Percentiles rank a stretch among this genome's conserved stretches.
Conservation (phyloP, 352 stramenopile genomes). For the Phytophthora cactorum region DNA sequence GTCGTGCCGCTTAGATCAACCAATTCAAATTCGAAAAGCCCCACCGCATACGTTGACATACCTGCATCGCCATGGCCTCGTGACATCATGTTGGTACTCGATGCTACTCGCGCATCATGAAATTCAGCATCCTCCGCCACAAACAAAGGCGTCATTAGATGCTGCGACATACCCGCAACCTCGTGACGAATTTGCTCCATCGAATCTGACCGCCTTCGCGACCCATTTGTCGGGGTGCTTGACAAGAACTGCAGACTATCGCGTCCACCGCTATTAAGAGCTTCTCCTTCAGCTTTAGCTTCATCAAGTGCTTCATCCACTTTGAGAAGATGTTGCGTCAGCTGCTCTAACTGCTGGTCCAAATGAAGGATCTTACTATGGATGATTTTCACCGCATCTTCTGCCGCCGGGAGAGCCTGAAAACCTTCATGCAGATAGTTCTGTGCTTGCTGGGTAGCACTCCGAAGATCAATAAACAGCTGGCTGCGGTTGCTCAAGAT, state of each 20-base stretch:
- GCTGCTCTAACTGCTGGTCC: conserved; percentile 74
- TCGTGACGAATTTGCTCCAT: conserved; percentile 67
- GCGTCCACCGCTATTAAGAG: conserved; percentile 44
- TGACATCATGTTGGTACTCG: conserved; percentile 35
- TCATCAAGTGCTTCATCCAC: conserved; percentile 79
- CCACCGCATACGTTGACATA: conserved; percentile 63
- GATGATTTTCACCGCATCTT: conserved; percentile 86
- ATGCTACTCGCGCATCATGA: conserved; percentile 71
- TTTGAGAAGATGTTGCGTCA: conserved; percentile 67
- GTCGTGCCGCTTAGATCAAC: conserved; percentile 81
- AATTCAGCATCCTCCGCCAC: conserved; percentile 86
- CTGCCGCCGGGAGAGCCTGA: conserved; percentile 67
- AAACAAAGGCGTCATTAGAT: conserved; percentile 79
- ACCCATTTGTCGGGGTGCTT: conserved; percentile 34
- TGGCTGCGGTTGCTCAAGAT: conserved; percentile 85
- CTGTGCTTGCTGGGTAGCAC: conserved; percentile 78
- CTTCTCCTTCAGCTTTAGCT: conserved; percentile 65
- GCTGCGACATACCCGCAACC: conserved; percentile 77
- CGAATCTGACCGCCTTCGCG: conserved; percentile 41
- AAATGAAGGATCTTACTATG: conserved; percentile 82
- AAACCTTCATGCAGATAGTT: conserved; percentile 89
- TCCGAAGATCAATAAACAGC: conserved; percentile 84
- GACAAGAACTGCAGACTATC: conserved; percentile 71
- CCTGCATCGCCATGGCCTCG: conserved; percentile 41
- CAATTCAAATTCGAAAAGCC: conserved; percentile 87